Conservation (phyloP, 805 yeast species). For the Myxozyma neglecta region DNA sequence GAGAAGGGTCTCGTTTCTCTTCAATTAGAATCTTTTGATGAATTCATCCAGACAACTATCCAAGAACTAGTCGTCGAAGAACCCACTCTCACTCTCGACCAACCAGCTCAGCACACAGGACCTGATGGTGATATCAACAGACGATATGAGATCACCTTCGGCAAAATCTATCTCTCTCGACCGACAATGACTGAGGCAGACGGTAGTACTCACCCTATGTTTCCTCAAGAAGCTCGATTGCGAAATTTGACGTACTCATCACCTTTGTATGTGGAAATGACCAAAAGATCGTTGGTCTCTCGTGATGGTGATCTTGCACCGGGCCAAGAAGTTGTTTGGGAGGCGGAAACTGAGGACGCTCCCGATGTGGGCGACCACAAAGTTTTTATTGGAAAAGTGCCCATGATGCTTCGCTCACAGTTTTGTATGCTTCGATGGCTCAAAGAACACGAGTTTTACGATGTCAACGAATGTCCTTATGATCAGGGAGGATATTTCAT, state of each 20-base stretch:
- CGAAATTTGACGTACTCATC: constrained; percentile 95
- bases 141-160: constrained; percentile 95
- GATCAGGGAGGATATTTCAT: constrained; percentile 99
- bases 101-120: constrained; percentile 93
- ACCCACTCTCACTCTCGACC: constrained; percentile 88
- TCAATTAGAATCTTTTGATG: constrained; percentile 97
- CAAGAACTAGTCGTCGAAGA: constrained; percentile 97
- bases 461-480: constrained; percentile 96
- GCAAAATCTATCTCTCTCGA: constrained; percentile 91
- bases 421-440: constrained; percentile 90
- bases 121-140: constrained; percentile 87
- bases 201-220: constrained; percentile 98
- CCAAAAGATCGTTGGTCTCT: constrained; percentile 81
- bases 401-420: constrained; percentile 95
- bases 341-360: constrained; percentile 47
- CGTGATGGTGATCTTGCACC: constrained; percentile 65
- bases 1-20: constrained; percentile 97
- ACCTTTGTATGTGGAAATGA: constrained; percentile 93
- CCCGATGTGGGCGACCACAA: constrained; percentile 73
- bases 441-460: constrained; percentile 89
- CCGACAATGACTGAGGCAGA: constrained; percentile 99
- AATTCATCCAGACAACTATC: constrained; percentile 92
- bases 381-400: constrained; percentile 94
- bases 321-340: constrained; percentile 58
- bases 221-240: constrained; percentile 96